phyloP scores from a whole-genome alignment of 106 monocot genomes.

The Triglochin maritima region DNA sequence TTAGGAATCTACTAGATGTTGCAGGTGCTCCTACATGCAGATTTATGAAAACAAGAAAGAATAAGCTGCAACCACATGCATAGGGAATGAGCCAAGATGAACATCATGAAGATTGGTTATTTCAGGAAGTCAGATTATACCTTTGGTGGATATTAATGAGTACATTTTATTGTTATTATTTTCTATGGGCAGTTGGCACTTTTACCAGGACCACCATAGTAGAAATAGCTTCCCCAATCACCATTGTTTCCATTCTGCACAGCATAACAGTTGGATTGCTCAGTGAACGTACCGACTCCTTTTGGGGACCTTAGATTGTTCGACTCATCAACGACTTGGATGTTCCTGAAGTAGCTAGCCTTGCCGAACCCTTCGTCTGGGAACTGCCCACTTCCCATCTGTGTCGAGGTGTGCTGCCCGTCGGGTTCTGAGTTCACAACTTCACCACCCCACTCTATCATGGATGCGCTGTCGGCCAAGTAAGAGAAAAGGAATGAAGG shows the following conservation, averaged over 20 bases:
- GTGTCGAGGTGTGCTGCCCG: conserved; percentile 40
- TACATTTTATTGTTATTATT: background rate
- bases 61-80: no score
- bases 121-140: no score
- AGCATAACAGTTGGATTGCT: conserved; percentile 29
- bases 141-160: no score
- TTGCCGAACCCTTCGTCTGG: conserved; percentile 55
- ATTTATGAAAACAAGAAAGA: no score
- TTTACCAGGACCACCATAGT: conserved; percentile 31
- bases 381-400: conserved; percentile 66
- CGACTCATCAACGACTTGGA: conserved; percentile 27
- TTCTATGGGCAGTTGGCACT: conserved; percentile 16
- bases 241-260: conserved; percentile 16
- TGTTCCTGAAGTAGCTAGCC: conserved; percentile 53
- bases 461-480: conserved; percentile 42
- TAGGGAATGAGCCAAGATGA: no score
- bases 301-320: conserved; percentile 23
- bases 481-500: conserved; percentile 47
- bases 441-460: conserved; percentile 67
- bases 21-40: no score
- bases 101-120: no score
- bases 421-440: conserved; percentile 39
- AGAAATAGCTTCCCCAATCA: conserved; percentile 28
- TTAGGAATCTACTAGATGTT: no score
- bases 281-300: conserved; percentile 16